Evolutionary conservation across 352 stramenopile genomes (phyloP), one percentile per base, ranked within the genome.

Genomic region (Phytophthora pinifolia): DNA sequence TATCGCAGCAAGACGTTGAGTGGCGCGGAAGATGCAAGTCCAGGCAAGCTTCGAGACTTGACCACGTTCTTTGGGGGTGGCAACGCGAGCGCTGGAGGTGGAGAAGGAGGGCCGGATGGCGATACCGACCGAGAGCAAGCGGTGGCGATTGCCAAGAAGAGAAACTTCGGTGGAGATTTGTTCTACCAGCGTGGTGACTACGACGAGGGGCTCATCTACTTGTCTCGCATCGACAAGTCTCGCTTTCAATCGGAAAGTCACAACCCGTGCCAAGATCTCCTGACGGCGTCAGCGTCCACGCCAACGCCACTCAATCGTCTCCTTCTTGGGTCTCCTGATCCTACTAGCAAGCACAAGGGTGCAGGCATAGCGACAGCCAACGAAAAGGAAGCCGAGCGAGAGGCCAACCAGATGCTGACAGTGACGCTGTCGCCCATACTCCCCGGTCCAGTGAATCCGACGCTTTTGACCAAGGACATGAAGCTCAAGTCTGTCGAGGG

Each of bases 151-250:
- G 59, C 62, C 4, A 77, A 72, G 53, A 70, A 56, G 33, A 67
- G 69, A 57, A 79, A 76, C 42, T 81, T 81, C 41, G 75, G 76
- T 33, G 84, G 82, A 4, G 84, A 94, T 52, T 59, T 94, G 32
- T 94, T 94, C 56, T 94, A 92, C 59, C 80, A 88, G 57, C 76
- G 83, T n/a, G 84, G 84, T 0, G 75, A 86, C 35, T 94, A 92
- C 55, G 75, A 92, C 53, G 83, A 94, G 70, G 84, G 84, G 12
- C 72, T 92, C 44, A 91, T 94, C 53, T 94, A 94, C 46, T 59
- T 94, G 14, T 92, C 83, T 27, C 80, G 84, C 31, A 88, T 94
- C 49, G 77, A 92, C 61, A 79, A 72, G 56, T 76, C 67, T 32
- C 78, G 78, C 20, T 90, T 90, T 46, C 65, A 62, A 30, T 77